Percentiles rank a stretch among this genome's conserved stretches.
These are phyloP conservation scores for Nidularia pulvinata DNA, from an alignment of 768 basidiomycete species.

Conservation along the genomic window DNA sequence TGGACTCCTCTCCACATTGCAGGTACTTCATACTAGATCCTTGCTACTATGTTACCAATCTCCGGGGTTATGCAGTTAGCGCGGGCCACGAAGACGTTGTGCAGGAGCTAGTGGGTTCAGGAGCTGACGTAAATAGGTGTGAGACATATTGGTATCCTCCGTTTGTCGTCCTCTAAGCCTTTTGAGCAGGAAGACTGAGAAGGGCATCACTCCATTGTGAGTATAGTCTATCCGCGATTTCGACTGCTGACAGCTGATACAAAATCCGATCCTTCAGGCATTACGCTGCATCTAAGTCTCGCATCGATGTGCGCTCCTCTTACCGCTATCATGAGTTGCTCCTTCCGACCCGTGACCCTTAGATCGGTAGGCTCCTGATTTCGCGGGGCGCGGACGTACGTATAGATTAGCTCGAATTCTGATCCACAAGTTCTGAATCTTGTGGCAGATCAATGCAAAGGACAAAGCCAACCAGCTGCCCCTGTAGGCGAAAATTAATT, in stretches of 20 bases:
- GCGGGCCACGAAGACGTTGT: slow-evolving; percentile 79
- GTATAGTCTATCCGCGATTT: slow-evolving; percentile 18
- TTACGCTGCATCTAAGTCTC: slow-evolving; percentile 92
- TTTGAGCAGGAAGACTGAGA: slow-evolving; percentile 62
- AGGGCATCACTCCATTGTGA: slow-evolving; percentile 84
- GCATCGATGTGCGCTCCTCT: slow-evolving; percentile 63
- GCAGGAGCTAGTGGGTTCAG: slow-evolving; percentile 77
- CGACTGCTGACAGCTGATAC: slow-evolving; percentile 11
- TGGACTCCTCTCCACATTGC: slow-evolving; percentile 86
- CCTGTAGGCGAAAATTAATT: slow-evolving; percentile 51
- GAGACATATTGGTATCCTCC: slow-evolving; percentile 12
- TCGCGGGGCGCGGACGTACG: slow-evolving; percentile 90
- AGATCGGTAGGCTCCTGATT: slow-evolving; percentile 91
- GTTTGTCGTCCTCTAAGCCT: slow-evolving; percentile 13
- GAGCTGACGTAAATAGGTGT: slow-evolving; percentile 73
- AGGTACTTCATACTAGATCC: not conserved
- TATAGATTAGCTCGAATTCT: slow-evolving; percentile 13
- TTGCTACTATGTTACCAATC: slow-evolving; percentile 7
- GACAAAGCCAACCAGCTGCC: slow-evolving; percentile 94
- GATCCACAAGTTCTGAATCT: slow-evolving; percentile 11
- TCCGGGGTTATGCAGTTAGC: slow-evolving; percentile 52
- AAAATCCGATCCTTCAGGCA: slow-evolving; percentile 50
- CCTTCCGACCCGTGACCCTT: slow-evolving; percentile 22
- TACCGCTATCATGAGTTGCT: slow-evolving; percentile 14
- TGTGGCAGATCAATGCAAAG: slow-evolving; percentile 83